phyloP scores from a whole-genome alignment of 768 basidiomycete genomes.

The Amanita muscaria region DNA sequence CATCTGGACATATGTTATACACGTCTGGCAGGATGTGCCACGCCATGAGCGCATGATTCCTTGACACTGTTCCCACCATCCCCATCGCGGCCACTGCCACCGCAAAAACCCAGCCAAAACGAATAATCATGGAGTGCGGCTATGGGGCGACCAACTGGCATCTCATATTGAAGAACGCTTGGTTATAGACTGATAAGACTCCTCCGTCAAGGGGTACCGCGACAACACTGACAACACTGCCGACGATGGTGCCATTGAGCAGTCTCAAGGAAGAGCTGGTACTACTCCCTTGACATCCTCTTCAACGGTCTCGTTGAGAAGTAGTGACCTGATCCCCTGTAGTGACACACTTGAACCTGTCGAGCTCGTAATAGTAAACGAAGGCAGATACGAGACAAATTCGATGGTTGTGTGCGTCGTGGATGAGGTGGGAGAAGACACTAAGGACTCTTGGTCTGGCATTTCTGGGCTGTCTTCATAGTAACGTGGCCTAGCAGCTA shows the following conservation, averaged over 20 bases:
- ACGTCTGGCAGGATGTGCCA: neutral
- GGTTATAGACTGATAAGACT: neutral
- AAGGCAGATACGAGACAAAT: conserved; percentile 9
- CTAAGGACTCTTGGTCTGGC: neutral
- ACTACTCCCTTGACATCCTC: neutral
- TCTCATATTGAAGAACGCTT: neutral
- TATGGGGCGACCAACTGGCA: neutral
- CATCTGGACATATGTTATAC: no score
- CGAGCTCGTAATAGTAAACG: conserved; percentile 1
- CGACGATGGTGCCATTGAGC: neutral
- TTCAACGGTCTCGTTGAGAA: neutral
- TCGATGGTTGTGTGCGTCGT: conserved; percentile 73
- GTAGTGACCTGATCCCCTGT: conserved; percentile 1
- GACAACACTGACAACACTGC: neutral
- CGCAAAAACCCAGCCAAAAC: conserved; percentile 4
- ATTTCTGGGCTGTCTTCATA: conserved; percentile 33
- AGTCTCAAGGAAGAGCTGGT: neutral
- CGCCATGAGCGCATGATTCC: neutral
- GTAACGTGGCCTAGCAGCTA: conserved; percentile 34
- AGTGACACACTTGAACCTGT: conserved; percentile 3
- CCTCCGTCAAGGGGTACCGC: neutral
- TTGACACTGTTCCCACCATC: conserved; percentile 3
- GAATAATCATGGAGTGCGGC: neutral
- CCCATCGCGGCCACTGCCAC: neutral
- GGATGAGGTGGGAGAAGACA: conserved; percentile 44